Conservation (phyloP, 2,329 filamentous ascomycete species). For the Paraphoma sp. region DNA sequence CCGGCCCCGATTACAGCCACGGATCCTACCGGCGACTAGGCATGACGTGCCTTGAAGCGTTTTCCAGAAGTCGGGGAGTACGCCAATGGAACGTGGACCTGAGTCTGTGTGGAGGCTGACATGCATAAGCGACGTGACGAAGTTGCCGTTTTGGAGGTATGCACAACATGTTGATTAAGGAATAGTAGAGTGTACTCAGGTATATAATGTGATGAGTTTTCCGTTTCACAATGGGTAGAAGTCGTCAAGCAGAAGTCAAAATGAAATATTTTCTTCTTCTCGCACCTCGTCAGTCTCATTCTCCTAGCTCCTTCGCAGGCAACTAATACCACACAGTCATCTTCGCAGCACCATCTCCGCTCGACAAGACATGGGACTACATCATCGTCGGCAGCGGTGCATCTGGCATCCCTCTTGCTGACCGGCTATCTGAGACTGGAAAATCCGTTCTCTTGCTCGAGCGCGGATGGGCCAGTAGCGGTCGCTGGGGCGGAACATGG, state of each 20-base stretch:
- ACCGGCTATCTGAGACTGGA: conserved; percentile 65
- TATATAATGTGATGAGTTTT: background rate
- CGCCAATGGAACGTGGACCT: background rate
- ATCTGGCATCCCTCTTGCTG: conserved; percentile 62
- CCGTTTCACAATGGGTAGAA: too few relatives aligned
- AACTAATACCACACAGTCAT: background rate
- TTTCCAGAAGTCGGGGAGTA: background rate
- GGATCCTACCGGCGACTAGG: background rate
- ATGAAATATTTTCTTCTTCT: background rate
- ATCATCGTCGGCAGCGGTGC: conserved; percentile 66
- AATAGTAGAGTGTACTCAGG: background rate
- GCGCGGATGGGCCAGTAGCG: conserved; percentile 59
- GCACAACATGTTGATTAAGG: background rate
- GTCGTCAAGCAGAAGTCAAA: background rate
- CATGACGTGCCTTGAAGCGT: background rate
- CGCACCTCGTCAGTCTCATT: background rate
- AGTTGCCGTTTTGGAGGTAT: too few relatives aligned
- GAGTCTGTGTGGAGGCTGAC: background rate
- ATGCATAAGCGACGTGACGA: background rate
- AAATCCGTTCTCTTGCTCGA: conserved; percentile 64
- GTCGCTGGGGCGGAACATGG: conserved; percentile 64
- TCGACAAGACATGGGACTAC: conserved; percentile 61
- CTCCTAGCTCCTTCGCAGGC: background rate
- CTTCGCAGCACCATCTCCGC: conserved; percentile 13
- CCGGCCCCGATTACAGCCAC: background rate